phyloP scores from a whole-genome alignment of 768 basidiomycete species.

The Boletus sp. region DNA sequence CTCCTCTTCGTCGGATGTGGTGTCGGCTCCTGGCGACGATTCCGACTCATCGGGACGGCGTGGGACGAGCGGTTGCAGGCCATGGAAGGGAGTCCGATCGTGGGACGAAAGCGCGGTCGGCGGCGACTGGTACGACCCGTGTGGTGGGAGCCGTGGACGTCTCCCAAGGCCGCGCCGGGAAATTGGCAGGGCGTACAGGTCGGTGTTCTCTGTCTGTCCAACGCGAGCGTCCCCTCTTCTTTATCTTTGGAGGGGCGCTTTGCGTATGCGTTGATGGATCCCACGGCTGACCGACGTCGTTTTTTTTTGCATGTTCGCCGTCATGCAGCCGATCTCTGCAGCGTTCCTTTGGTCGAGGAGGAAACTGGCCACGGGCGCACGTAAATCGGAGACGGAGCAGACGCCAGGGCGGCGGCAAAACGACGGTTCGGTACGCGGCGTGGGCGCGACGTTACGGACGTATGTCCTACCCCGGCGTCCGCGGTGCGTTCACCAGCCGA shows the following conservation, averaged over 20 bases:
- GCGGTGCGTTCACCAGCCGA: constrained; percentile 2
- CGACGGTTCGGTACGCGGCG: neutral
- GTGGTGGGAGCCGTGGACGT: constrained; percentile 23
- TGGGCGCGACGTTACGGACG: constrained; percentile 6
- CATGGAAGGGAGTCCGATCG: constrained; percentile 9
- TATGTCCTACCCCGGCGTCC: constrained; percentile 5
- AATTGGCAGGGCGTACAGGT: constrained; percentile 26
- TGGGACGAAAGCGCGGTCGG: constrained; percentile 12
- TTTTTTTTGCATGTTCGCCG: neutral
- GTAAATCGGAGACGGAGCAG: neutral
- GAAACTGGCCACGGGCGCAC: neutral
- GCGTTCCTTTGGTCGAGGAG: constrained; percentile 19
- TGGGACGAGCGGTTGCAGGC: constrained; percentile 23
- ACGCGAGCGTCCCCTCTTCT: neutral
- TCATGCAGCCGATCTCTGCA: constrained; percentile 23
- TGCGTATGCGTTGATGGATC: neutral
- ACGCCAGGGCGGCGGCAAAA: neutral
- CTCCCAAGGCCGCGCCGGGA: neutral
- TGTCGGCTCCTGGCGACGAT: constrained; percentile 44
- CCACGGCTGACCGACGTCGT: neutral
- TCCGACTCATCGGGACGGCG: constrained; percentile 15
- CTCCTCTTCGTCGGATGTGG: constrained; percentile 53
- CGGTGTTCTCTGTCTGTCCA: neutral
- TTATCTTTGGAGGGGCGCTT: neutral
- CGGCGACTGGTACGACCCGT: constrained; percentile 19